A percentile compares a stretch with the other conserved stretches of the same genome.
Conservation (phyloP, 1,284 basidiomycete genomes). For the Cutaneotrichosporon cutaneum region DNA sequence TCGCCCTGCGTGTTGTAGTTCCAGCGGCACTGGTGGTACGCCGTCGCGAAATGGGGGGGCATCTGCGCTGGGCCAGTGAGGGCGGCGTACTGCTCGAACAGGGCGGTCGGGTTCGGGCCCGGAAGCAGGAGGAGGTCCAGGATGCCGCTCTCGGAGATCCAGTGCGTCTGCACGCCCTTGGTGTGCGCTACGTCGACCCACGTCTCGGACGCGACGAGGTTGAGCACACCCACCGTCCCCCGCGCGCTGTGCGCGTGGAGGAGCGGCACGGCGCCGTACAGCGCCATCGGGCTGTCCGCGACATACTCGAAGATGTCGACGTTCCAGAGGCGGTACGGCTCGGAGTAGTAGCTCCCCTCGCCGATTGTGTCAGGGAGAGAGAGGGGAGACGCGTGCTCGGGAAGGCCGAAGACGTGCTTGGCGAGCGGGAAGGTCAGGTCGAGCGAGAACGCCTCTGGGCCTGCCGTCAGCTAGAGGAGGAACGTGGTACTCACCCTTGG, state of each 20-base stretch:
- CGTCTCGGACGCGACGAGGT: slow-evolving; percentile 88
- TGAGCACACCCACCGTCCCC: slow-evolving; percentile 85
- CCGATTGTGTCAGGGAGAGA: slow-evolving; percentile 73
- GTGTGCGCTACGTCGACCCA: slow-evolving; percentile 86
- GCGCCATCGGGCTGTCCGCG: slow-evolving; percentile 82
- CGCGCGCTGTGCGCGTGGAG: slow-evolving; percentile 82
- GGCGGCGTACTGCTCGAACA: slow-evolving; percentile 80
- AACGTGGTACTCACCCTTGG: slow-evolving; percentile 67
- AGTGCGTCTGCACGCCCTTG: slow-evolving; percentile 75
- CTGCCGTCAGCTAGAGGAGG: slow-evolving; percentile 52
- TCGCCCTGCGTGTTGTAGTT: slow-evolving; percentile 93
- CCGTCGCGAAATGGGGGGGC: slow-evolving; percentile 87
- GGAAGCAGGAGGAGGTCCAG: slow-evolving; percentile 92
- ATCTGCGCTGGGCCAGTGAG: slow-evolving; percentile 83
- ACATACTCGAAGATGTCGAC: slow-evolving; percentile 97
- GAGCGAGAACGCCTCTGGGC: slow-evolving; percentile 87
- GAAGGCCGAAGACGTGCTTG: slow-evolving; percentile 87
- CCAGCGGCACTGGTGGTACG: slow-evolving; percentile 98
- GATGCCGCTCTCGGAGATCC: slow-evolving; percentile 95
- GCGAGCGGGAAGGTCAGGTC: slow-evolving; percentile 93
- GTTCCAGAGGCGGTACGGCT: slow-evolving; percentile 95
- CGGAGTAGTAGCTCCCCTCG: slow-evolving; percentile 65
- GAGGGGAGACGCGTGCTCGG: slow-evolving; percentile 90
- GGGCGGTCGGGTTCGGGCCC: slow-evolving; percentile 73
- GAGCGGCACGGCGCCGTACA: slow-evolving; percentile 88